Evolutionary conservation across 2,329 filamentous ascomycete genomes (phyloP), one percentile per base, ranked within the genome.

Genomic region (Aspergillus pseudonomiae): DNA sequence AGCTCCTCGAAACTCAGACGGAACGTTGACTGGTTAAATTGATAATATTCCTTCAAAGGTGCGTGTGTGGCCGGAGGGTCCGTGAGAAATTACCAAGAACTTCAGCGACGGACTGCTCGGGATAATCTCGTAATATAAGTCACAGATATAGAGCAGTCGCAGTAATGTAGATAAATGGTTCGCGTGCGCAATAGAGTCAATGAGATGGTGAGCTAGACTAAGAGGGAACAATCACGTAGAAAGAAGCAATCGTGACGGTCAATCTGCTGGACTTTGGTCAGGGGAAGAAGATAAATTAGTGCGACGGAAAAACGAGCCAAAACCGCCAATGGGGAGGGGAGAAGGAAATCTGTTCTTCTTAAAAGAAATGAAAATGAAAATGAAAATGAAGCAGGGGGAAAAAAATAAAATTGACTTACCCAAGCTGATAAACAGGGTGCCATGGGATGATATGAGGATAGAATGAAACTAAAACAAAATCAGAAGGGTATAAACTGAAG

Each of bases 261-360:
- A 48, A 39, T 45, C 59, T 57, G 57, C 55, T 61, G 34, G 50
- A 43, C 7, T 50, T 63, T 48, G 52, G 65, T 67, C 57, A 67
- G 64, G 62, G 63, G 65, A 61, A 62, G 57, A 59, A 59, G 57
- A n/a, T 43, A 36, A 43, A 30, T 30, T 53, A 63, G 7, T 55
- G 39, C 43, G 59, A 50, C 45, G 21, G 45, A 24, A 21, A 54
- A 57, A 34, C 3, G 19, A 52, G 46, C 16, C 16, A 19, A 19
- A 52, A 12, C 19, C 16, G 16, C 28, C 3, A 41, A 41, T 6
- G 39, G 36, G 36, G 36, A 19, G 14, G 39, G 12, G 36, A 12
- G 12, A 36, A 36, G 34, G 12, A 36, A 36, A 34, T 12, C 4
- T 34, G 12, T 34, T 12, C 11, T 34, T 34, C 9, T 32, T 32